Conservation (phyloP, 139 green algal species). For the Choricystis sp. region DNA sequence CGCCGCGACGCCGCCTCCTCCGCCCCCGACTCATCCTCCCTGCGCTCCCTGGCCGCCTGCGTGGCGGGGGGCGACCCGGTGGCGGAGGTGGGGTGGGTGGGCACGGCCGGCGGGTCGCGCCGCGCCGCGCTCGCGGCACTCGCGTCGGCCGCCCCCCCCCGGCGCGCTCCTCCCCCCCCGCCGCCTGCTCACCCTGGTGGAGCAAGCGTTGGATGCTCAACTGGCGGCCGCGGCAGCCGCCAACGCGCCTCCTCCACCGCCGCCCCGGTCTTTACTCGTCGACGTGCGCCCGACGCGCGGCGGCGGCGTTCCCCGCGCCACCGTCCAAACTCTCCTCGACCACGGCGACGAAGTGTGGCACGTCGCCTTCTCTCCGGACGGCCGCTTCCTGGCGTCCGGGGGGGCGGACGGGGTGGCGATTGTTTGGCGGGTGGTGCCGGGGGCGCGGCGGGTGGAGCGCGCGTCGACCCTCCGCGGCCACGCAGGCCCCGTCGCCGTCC, state of each 20-base stretch:
- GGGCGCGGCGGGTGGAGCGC: neutral
- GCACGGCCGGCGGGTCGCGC: neutral
- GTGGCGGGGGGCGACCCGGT: neutral
- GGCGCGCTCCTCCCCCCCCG: conserved; percentile 44
- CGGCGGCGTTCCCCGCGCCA: neutral
- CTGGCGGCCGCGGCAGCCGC: neutral
- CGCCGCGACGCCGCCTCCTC: too few relatives aligned
- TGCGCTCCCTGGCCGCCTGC: neutral
- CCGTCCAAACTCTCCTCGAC: conserved; percentile 38
- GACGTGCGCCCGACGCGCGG: conserved; percentile 3
- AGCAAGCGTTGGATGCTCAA: conserved; percentile 51
- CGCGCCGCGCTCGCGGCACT: neutral
- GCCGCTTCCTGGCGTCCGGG: conserved; percentile 51
- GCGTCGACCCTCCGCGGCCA: conserved; percentile 16
- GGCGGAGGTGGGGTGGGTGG: neutral
- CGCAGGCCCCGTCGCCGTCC: conserved; percentile 17
- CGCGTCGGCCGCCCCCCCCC: conserved; percentile 21
- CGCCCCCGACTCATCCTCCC: neutral
- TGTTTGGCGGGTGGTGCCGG: conserved; percentile 35
- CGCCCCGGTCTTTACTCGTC: conserved; percentile 6
- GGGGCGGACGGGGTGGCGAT: conserved; percentile 52
- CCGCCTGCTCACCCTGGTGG: conserved; percentile 50
- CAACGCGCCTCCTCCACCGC: conserved; percentile 2
- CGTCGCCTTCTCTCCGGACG: conserved; percentile 65
- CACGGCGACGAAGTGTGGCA: conserved; percentile 89